Evolutionary conservation across 352 stramenopile species (phyloP).

Genomic region (Phytopythium vexans): DNA sequence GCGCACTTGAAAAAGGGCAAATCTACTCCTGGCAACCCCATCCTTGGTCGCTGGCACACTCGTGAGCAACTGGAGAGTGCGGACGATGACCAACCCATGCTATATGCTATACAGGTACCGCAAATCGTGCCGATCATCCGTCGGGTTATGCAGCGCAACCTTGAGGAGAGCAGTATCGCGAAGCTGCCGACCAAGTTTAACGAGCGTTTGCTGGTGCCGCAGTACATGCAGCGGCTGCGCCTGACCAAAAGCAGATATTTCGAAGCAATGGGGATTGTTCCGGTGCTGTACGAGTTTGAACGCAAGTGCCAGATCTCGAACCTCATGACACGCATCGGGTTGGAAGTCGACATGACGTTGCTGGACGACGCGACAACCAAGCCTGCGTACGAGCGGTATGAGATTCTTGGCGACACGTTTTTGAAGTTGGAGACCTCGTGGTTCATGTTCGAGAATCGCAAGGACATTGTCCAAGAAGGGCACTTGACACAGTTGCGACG

Average conservation of each 20-base stretch:
- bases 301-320: conserved; percentile 86
- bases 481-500: conserved; percentile 67
- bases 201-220: conserved; percentile 68
- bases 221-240: conserved; percentile 63
- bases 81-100: conserved; percentile 48
- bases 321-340: conserved; percentile 76
- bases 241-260: conserved; percentile 74
- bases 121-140: conserved; percentile 80
- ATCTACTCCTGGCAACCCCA: conserved; percentile 65
- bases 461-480: conserved; percentile 72
- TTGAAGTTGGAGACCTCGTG: conserved; percentile 85
- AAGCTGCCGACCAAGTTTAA: conserved; percentile 65
- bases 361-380: conserved; percentile 84
- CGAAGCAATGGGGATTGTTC: conserved; percentile 78
- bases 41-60: conserved; percentile 75
- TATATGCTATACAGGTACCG: conserved; percentile 72
- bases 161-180: conserved; percentile 54
- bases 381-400: conserved; percentile 74
- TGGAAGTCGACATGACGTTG: conserved; percentile 72
- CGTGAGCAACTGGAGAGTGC: conserved; percentile 57
- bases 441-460: conserved; percentile 76
- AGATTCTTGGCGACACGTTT: conserved; percentile 84
- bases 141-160: conserved; percentile 76
- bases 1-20: conserved; percentile 62
- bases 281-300: conserved; percentile 85